Base-by-base conservation (phyloP, 169 alveolate species). In the Eimeria maxima region DNA sequence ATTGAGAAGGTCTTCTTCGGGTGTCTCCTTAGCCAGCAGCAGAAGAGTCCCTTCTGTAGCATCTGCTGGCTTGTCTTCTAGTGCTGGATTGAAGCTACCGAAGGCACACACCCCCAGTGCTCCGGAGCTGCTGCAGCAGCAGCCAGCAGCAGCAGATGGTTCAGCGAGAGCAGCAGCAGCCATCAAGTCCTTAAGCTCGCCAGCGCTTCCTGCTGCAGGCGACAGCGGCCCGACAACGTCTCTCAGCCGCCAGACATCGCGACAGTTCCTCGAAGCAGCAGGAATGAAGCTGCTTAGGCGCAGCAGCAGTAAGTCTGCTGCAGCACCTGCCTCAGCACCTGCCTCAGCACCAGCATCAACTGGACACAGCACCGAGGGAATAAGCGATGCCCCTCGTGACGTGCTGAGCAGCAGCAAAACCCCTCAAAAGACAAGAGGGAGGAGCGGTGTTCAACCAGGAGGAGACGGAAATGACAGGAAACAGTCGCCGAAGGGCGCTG, bases 21-120 rank as follows among this genome's bases (percentile, higher is more conserved):
- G 92, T 14, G 76, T 33, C 45, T 84, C 92, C 76, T 13, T 84
- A 55, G 92, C 92, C 29, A 84, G 92, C 78, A 84, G 92, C 92
- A n/a, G 92, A 13, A 45, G 92, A 5, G 92, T 84, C 47, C 44
- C 92, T 24, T 84, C 92, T 53, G 92, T 84, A 29, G 73, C 74
- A 1, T 84, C 92, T 14, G 55, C 44, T 7, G 16, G 60, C 10
- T 53, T 53, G 60, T 53, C 60, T 53, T 53, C 60, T 53, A 7
- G 20, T 53, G 74, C 10, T 65, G 74, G 42, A 24, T 65, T n/a
- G 74, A 65, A 13, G 74, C 74, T 65, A 7, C 7, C 14, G 84
- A 73, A 73, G 55, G 57, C 69, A 4, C 69, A 80, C 6, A 84
- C 78, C 55, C 92, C 53, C 29, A 84, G 78, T 33, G 76, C 92